Conservation (phyloP, 495 filamentous ascomycete genomes). For the Talaromyces liani region DNA sequence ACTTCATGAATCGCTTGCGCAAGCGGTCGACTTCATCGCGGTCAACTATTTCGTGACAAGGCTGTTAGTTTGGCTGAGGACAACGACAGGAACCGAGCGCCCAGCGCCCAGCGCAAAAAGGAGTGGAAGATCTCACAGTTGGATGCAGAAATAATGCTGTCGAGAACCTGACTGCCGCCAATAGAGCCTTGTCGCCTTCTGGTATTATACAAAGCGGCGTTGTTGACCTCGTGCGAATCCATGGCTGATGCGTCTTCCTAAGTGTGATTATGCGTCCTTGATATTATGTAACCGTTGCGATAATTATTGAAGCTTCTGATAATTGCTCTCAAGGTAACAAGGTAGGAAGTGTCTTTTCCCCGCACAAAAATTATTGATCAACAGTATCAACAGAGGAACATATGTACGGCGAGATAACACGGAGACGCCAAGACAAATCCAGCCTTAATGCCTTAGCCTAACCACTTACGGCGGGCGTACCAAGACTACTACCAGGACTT, state of each 20-base stretch:
- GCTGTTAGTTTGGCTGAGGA: constrained; percentile 13
- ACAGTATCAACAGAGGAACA: not conserved
- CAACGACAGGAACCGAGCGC: not conserved
- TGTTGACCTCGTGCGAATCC: constrained; percentile 37
- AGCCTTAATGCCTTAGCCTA: constrained; percentile 4
- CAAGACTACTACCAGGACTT: not conserved
- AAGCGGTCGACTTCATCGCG: constrained; percentile 92
- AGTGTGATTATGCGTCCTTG: too few relatives aligned
- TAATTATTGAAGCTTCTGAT: too few relatives aligned
- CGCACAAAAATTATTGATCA: not conserved
- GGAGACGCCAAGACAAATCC: not conserved
- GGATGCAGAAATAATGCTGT: constrained; percentile 90
- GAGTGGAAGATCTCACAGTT: constrained; percentile 64
- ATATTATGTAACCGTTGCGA: too few relatives aligned
- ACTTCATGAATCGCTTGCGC: constrained; percentile 96
- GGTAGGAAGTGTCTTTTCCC: too few relatives aligned
- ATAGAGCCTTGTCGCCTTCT: constrained; percentile 49
- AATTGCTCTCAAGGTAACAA: too few relatives aligned
- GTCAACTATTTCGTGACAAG: constrained; percentile 59
- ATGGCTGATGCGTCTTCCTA: constrained; percentile 13
- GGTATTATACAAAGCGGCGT: constrained; percentile 43
- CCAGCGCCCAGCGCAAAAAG: not conserved
- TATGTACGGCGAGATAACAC: not conserved
- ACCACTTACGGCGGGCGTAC: not conserved
- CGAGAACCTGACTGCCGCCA: constrained; percentile 82